Conservation (phyloP, 73 alveolate genomes). For the Paramecium pentaurelia region DNA sequence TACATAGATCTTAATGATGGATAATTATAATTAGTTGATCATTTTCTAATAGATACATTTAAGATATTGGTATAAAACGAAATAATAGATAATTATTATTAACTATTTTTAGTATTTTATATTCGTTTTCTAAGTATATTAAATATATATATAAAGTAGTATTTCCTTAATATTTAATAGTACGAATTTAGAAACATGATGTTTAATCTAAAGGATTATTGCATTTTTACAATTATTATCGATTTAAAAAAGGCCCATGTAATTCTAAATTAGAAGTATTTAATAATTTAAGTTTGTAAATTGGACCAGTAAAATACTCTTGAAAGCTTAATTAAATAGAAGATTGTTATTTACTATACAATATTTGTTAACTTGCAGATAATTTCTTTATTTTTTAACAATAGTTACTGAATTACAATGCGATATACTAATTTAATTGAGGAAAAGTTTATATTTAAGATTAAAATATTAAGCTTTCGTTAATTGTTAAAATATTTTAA, state of each 20-base stretch:
- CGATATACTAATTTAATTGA: neutral
- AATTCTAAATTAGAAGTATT: neutral
- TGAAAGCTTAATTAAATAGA: neutral
- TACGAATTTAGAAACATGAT: neutral
- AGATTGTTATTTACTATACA: no score
- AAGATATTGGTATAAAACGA: neutral
- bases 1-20: neutral
- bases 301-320: neutral
- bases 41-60: neutral
- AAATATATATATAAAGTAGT: no score
- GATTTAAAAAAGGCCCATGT: neutral
- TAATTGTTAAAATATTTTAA: no score
- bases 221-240: neutral
- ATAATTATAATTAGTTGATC: neutral
- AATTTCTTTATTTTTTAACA: neutral
- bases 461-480: neutral
- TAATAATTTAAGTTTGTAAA: no score
- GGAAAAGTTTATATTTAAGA: neutral
- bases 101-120: no score
- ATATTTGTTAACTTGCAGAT: no score
- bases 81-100: neutral
- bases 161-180: neutral
- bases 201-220: neutral
- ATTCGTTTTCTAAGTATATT: neutral
- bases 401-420: neutral